These are phyloP conservation scores for Inonotus obliquus DNA, from an alignment of 1,284 basidiomycete species.

Conservation along the genomic window DNA sequence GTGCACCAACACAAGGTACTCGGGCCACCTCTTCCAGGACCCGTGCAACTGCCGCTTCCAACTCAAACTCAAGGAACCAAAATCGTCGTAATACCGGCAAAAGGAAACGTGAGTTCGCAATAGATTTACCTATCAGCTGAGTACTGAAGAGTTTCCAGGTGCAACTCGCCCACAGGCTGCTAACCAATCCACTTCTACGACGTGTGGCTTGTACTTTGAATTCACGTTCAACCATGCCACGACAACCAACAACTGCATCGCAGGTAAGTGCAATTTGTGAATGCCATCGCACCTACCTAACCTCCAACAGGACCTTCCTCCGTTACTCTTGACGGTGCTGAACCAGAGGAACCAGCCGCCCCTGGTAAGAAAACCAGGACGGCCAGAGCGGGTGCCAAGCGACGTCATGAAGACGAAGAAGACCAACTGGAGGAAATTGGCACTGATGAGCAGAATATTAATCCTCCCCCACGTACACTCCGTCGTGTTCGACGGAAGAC, in stretches of 20 bases:
- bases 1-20: neutral
- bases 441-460: neutral
- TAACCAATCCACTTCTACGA: neutral
- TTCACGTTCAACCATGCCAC: neutral
- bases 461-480: neutral
- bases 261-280: neutral
- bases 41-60: too few relatives aligned
- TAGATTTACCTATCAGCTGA: neutral
- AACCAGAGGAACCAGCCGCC: neutral
- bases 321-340: too few relatives aligned
- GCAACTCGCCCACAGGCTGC: neutral
- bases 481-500: neutral
- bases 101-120: neutral
- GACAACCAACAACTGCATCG: neutral
- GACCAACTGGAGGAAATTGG: too few relatives aligned
- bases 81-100: neutral
- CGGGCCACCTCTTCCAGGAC: neutral
- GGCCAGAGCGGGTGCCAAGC: neutral
- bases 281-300: neutral
- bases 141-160: neutral
- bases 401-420: neutral
- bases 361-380: neutral
- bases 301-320: neutral
- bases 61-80: neutral
- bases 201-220: neutral